These are phyloP conservation scores for Blumeriella jaapii DNA, from an alignment of 2,329 filamentous ascomycete species.

Conservation along the genomic window DNA sequence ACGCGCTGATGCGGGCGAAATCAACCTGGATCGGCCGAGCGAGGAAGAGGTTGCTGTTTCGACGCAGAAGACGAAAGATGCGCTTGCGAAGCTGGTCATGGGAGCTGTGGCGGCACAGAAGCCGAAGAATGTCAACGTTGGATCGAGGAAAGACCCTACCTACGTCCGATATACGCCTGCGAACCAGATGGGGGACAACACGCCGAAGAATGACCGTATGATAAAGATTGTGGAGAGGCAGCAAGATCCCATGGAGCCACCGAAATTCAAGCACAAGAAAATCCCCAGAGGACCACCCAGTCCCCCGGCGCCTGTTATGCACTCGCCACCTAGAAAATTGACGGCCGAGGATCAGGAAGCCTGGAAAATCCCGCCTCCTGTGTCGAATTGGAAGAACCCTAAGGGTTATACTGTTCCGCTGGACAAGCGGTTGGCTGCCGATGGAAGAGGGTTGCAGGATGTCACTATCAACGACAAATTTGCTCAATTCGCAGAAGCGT, in stretches of 20 bases:
- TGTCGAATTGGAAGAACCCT: conserved; percentile 99
- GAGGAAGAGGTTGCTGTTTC: conserved; percentile 75
- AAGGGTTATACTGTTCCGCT: conserved; percentile 95
- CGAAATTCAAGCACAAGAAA: conserved; percentile 98
- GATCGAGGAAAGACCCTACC: conserved; percentile 71
- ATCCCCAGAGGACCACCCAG: conserved; percentile 87
- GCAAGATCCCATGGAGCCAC: conserved; percentile 89
- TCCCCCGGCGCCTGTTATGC: conserved; percentile 87
- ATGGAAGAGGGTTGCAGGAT: conserved; percentile 84
- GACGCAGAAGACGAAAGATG: conserved; percentile 79
- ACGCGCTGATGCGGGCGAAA: conserved; percentile 82
- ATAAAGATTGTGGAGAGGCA: conserved; percentile 98
- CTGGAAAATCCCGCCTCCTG: conserved; percentile 82
- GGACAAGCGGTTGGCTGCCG: conserved; percentile 89
- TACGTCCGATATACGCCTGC: conserved; percentile 94
- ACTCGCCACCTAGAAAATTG: conserved; percentile 85
- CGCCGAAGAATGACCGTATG: conserved; percentile 83
- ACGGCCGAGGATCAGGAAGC: conserved; percentile 95
- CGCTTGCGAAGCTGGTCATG: conserved; percentile 68
- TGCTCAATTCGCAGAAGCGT: conserved; percentile 84
- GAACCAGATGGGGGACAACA: conserved; percentile 86
- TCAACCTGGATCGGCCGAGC: conserved; percentile 74
- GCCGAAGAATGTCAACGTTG: conserved; percentile 84
- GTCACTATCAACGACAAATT: conserved; percentile 98
- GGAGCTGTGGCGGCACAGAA: conserved; percentile 87